phyloP scores from a whole-genome alignment of 129 eudicot genomes.

The Gnaphalium uliginosum region DNA sequence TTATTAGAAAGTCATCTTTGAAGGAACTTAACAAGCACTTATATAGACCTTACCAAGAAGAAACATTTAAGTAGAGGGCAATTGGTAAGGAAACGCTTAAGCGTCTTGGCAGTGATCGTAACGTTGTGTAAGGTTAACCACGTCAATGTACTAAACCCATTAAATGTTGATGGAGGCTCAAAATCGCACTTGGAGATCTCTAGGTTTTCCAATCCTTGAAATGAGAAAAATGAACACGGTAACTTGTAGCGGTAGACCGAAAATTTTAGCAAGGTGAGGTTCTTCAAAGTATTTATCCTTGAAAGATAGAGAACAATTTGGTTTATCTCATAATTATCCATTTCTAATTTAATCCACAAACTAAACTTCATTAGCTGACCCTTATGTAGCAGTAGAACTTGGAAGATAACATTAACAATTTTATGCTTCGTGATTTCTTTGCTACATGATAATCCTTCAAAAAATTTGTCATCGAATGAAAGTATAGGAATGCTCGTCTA shows the following conservation, averaged over 20 bases:
- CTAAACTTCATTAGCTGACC: too few relatives aligned
- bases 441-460: too few relatives aligned
- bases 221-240: slow-evolving; percentile 22
- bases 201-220: slow-evolving; percentile 4
- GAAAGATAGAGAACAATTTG: slow-evolving; percentile 1
- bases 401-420: not conserved
- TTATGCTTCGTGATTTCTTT: not conserved
- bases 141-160: slow-evolving; percentile 22
- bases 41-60: slow-evolving; percentile 5
- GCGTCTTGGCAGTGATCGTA: not conserved
- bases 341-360: slow-evolving; percentile 13
- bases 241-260: not conserved
- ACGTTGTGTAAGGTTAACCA: slow-evolving; percentile 5
- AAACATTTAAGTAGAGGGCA: slow-evolving; percentile 24
- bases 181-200: slow-evolving; percentile 16
- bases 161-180: slow-evolving; percentile 14
- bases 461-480: too few relatives aligned
- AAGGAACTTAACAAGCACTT: not conserved
- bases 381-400: not conserved
- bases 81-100: slow-evolving; percentile 22
- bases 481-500: too few relatives aligned
- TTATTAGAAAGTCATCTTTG: not conserved
- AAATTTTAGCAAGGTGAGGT: not conserved
- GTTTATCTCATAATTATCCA: slow-evolving; percentile 13
- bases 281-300: slow-evolving; percentile 15